Evolutionary conservation across 2,329 filamentous ascomycete species (phyloP).

Genomic region (Epichloe bromicola): DNA sequence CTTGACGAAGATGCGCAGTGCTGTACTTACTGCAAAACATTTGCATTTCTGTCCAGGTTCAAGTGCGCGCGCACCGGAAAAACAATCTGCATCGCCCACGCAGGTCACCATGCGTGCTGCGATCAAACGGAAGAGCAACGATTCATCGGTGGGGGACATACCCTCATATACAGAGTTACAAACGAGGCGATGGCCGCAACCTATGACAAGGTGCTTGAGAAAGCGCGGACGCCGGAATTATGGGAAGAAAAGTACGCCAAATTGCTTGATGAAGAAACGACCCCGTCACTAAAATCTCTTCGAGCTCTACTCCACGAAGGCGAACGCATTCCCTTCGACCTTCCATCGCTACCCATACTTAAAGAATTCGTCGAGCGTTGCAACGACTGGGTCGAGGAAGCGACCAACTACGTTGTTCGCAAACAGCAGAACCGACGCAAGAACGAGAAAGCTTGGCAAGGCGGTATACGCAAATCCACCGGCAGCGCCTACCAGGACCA

Average conservation of each 20-base stretch:
- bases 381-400: conserved; percentile 96
- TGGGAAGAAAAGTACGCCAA: conserved; percentile 89
- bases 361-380: conserved; percentile 88
- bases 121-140: conserved; percentile 52
- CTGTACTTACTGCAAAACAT: conserved; percentile 85
- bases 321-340: conserved; percentile 86
- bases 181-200: conserved; percentile 54
- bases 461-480: conserved; percentile 57
- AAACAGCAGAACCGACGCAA: conserved; percentile 97
- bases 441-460: conserved; percentile 78
- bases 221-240: conserved; percentile 68
- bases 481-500: conserved; percentile 44
- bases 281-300: conserved; percentile 74
- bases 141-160: conserved; percentile 59
- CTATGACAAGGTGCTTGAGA: conserved; percentile 70
- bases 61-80: conserved; percentile 73
- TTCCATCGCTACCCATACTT: conserved; percentile 70
- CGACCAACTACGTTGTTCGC: conserved; percentile 86
- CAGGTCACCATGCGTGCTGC: conserved; percentile 71
- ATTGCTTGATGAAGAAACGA: conserved; percentile 69
- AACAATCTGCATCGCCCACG: conserved; percentile 70
- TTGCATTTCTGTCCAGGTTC: conserved; percentile 82
- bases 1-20: conserved; percentile 91
- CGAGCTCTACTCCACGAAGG: conserved; percentile 80
- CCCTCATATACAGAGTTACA: conserved; percentile 63